Conservation (phyloP, 2,329 filamentous ascomycete genomes). For the Pseudogymnoascus sp. region DNA sequence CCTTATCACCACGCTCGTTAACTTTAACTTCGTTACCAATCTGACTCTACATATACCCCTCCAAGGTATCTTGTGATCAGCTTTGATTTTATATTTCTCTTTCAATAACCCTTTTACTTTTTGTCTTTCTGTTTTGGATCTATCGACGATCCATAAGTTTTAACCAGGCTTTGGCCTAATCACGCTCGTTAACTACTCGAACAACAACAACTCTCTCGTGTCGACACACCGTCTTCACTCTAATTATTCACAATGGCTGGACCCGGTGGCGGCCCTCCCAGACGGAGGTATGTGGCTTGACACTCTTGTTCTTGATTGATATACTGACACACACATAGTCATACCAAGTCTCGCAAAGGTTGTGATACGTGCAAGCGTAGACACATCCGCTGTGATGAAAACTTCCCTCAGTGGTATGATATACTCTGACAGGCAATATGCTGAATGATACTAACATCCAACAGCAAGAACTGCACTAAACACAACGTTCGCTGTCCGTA, state of each 20-base stretch:
- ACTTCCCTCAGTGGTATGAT: constrained; percentile 87
- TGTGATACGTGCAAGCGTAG: constrained; percentile 97
- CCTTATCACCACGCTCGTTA: constrained; percentile 10
- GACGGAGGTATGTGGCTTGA: constrained; percentile 46
- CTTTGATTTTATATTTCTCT: neutral
- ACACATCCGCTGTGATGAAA: constrained; percentile 97
- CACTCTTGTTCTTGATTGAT: neutral
- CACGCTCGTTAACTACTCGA: constrained; percentile 27
- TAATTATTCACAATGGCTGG: constrained; percentile 65
- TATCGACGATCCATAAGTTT: neutral
- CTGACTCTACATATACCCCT: neutral
- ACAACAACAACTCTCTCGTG: constrained; percentile 30
- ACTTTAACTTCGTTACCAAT: constrained; percentile 2
- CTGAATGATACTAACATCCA: constrained; percentile 20
- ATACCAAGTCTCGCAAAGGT: constrained; percentile 97
- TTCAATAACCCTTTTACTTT: neutral
- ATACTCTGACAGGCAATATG: neutral
- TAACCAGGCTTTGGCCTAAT: constrained; percentile 9
- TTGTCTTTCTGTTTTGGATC: constrained; percentile 1
- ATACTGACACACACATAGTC: constrained; percentile 46
- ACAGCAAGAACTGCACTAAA: constrained; percentile 94
- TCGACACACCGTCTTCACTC: constrained; percentile 14
- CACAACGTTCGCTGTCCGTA: constrained; percentile 98
- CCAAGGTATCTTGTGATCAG: constrained; percentile 1
- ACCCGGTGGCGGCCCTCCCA: constrained; percentile 86